Base-by-base conservation (phyloP, 306 rosid genomes). In the Prunus persica region DNA sequence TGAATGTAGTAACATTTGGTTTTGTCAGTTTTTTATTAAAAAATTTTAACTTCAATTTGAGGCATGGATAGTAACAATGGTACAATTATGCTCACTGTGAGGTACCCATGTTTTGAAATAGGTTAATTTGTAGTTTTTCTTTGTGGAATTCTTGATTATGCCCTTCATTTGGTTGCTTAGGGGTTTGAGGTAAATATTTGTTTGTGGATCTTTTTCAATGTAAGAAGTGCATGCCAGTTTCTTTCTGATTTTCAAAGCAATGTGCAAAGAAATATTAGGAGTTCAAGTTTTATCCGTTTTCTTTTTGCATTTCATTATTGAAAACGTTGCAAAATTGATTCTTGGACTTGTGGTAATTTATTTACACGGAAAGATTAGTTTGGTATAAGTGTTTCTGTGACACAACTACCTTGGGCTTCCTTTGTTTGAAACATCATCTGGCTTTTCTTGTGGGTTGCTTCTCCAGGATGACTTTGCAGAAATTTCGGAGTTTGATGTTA, bases 401-500 rank as follows among this genome's bases (percentile, higher is more conserved):
- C 13, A 64, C n/a, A 20, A 27, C 27, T 73, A 50, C 14, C 24
- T 57, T 64, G 27, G 8, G 52, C 54, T 16, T 20, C 19, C 22
- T 34, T 56, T 63, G 56, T 51, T 57, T 66, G 67, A 13, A 38
- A 30, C 51, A 32, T 32, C 24, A 28, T 55, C 24, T 68, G 22
- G 19, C 67, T 76, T 57, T 56, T 60, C 28, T 73, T 13, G 60
- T 71, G 57, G 66, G 73, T 64, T 78, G 51, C 68, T 43, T 82
- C 62, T 73, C 71, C 84, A 95, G 99, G 97, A 84, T 46, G 93
- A 89, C 51, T 87, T 90, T 71, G 89, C 89, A 0, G 97, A 95
- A 76, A 75, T 84, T 72, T 66, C 88, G 45, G 81, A 87, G 7
- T 25, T 86, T 72, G 84, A 82, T 83, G 81, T 20, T 46, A 85